Evolutionary conservation across 208 protist genomes (phyloP), one percentile per base, ranked within the genome.

Genomic region (Acanthamoeba rhysodes): DNA sequence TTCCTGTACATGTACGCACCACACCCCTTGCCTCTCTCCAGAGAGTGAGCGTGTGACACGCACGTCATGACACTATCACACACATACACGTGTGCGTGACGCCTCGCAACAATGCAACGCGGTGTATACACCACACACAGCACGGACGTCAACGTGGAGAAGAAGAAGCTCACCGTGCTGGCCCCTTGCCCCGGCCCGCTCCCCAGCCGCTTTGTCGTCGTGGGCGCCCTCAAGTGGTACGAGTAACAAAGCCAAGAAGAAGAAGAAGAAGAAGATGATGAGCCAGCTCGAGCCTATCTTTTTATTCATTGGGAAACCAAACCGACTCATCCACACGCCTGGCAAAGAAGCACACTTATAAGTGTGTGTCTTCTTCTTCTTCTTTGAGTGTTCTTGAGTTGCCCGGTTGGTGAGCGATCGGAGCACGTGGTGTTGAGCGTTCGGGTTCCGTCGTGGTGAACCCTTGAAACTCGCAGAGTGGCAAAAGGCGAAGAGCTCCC

Each of bases 1-100:
- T 97, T 97, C 59, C 64, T 97, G 7, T 97, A 96, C 76, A 80
- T 97, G 91, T 95, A 95, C 37, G 80, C 62, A 12, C 53, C 14
- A 84, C 37, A 0, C 29, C 9, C 55, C 32, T 18, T 72, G 50
- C 64, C 82, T 24, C 22, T 66, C 27, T 57, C n/a, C 24, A 12
- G 8, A 62, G 16, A 7, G 37, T 24, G 27, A 0, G 6, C 0
- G 2, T 82, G 7, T 48, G 12, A 8, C 53, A 66, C 59, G 24
- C 55, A 59, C 55, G 55, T 12, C 12, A 57, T 1, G 0, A n/a
- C 14, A 2, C 41, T 85, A 41, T n/a, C n/a, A n/a, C n/a, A n/a
- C n/a, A n/a, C n/a, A 82, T 34, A 0, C 74, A 41, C 45, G 45
- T 48, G 45, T 41, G 37, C 37, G 37, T 41, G 37, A 41, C 37